Evolutionary conservation across 768 basidiomycete genomes (phyloP), one percentile per base, ranked within the genome.

Genomic region (Boletus pseudo-olivaceus): DNA sequence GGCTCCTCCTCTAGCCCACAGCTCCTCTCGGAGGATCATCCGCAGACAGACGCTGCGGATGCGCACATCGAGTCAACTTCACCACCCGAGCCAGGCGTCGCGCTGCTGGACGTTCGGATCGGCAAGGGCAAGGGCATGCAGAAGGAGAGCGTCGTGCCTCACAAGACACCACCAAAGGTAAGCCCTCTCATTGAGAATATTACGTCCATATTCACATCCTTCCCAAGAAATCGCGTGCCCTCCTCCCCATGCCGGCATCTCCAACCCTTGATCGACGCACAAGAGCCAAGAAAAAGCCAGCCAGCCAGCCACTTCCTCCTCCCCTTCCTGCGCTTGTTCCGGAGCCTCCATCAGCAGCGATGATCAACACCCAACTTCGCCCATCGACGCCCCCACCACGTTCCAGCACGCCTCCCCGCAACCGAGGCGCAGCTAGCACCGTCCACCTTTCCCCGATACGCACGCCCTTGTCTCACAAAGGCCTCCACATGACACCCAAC

Each of bases 1-100:
- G 82, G 78, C 59, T 85, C 86, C 1, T 88, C 85, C 3, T 88
- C 85, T 10, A 88, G 85, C 61, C 84, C 85, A 2, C 79, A 79
- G 14, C 66, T 71, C 26, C 66, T 61, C 26, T 72, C 68, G 2
- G 59, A 73, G 3, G 65, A 69, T 20, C 51, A 67, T 29, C 45
- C 47, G 2, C 60, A 62, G 44, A 59, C 58, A n/a, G 52, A 63
- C 32, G n/a, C 35, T 38, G 51, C 41, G 1, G 59, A 68, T 23
- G 50, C 40, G 5, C 58, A 47, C 27, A 57, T 66, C 19, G 53
- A 59, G 32, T 57, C 63, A 14, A 55, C 59, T 6, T 58, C 62
- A 40, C 61, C 60, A n/a, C 53, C 51, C 7, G 47, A 63, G 27
- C 48, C 51, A 10, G 54, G 56, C 19, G 29, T 55, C 38, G 5